Evolutionary conservation across 1,139 yeast species (phyloP), one percentile per base, ranked within the genome.

Genomic region (Sugiyamaella xylanicola): DNA sequence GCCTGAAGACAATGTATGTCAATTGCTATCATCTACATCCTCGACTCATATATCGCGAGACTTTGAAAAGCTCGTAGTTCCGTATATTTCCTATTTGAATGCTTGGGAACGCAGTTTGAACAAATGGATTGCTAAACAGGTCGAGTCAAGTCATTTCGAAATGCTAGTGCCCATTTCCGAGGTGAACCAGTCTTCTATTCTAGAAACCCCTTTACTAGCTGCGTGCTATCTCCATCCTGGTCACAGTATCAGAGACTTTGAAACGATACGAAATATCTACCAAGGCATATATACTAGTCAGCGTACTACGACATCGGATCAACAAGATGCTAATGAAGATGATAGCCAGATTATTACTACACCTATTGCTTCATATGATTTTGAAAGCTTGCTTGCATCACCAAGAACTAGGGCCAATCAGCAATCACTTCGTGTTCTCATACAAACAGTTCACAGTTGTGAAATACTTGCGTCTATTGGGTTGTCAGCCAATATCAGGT

Each of bases 31-130:
- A 11, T 15, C 56, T 4, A 53, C 65, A 1, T 56, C 65, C 3
- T 40, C 59, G 1, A 55, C 48, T 5, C 56, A 63, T 0, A 56
- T 65, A 5, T 48, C 53, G 3, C 56, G 65, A 5, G 68, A 66
- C 46, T 59, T 66, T 8, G 57, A 60, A 27, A 56, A 56, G 39
- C 53, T 67, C 5, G 42, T 51, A 25, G 47, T 56, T 35, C 54
- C 57, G 5, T 58, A 58, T 15, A 19, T 59, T 19, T 44, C 53
- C 7, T 46, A 42, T 36, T 45, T 53, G 16, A 56, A 56, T 16
- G 43, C 46, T 7, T 54, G 54, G 51, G 39, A 54, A 9, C 36
- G 37, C 3, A 29, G 53, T 7, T 53, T 55, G 21, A 55, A 58
- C 42, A 35, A 27, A 25, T 50, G 57, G 54, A 48, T 49, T 19